Percentiles rank a stretch among this genome's conserved stretches.
Evolutionary conservation across 176 grass and related monocot genomes (phyloP).

Genomic region (Phoenix dactylifera): DNA sequence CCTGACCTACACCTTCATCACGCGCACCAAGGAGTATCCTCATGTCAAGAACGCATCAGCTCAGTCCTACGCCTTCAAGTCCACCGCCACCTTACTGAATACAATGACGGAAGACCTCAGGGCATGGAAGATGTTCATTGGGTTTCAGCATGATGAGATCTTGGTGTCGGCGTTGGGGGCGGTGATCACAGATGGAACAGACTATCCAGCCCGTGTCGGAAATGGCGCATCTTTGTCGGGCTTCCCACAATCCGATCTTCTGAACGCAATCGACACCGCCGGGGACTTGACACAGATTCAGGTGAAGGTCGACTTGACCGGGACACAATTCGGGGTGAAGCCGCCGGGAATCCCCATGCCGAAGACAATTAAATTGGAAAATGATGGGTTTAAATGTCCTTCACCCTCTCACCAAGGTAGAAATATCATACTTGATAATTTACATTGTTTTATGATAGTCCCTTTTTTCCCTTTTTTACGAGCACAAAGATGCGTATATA

Average conservation of each 20-base stretch:
- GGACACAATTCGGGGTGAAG: slow-evolving; percentile 87
- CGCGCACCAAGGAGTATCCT: slow-evolving; percentile 75
- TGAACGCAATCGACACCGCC: slow-evolving; percentile 82
- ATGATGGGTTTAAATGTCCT: slow-evolving; percentile 65
- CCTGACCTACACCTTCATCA: slow-evolving; percentile 75
- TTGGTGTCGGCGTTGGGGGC: slow-evolving; percentile 54
- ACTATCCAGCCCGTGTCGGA: slow-evolving; percentile 54
- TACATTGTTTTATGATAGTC: too few species aligned
- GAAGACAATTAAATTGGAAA: slow-evolving; percentile 66
- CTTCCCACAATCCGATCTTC: slow-evolving; percentile 60
- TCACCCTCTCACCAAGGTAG: background rate
- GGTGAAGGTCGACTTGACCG: slow-evolving; percentile 56
- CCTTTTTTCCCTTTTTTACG: too few species aligned
- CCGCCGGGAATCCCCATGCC: slow-evolving; percentile 65
- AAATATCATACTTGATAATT: background rate
- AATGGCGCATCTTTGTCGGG: slow-evolving; percentile 55
- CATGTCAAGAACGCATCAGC: slow-evolving; percentile 78
- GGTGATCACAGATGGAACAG: slow-evolving; percentile 49
- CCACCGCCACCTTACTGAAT: slow-evolving; percentile 52
- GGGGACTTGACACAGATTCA: slow-evolving; percentile 61
- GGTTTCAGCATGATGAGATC: slow-evolving; percentile 83
- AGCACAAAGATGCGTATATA: background rate
- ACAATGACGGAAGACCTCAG: slow-evolving; percentile 65
- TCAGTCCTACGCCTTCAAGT: slow-evolving; percentile 85
- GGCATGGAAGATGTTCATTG: slow-evolving; percentile 83